Conservation (phyloP, 176 grass and related monocot species). For the Musa acuminata region DNA sequence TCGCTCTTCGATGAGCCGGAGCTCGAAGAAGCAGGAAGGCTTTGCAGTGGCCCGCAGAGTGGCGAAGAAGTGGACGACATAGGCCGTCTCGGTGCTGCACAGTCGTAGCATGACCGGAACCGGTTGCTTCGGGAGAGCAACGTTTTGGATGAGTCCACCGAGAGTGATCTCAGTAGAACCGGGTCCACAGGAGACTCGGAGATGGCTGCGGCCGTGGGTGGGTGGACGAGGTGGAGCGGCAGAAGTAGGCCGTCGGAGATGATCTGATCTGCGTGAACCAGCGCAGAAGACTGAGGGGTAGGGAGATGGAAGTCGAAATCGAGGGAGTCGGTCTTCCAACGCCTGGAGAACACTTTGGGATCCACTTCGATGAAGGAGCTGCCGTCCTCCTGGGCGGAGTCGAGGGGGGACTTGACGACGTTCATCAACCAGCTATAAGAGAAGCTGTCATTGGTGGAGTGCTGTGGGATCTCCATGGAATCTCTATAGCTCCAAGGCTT, state of each 20-base stretch:
- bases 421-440: slow-evolving; percentile 37
- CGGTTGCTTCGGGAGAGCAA: slow-evolving; percentile 21
- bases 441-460: slow-evolving; percentile 36
- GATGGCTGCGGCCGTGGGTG: neutral
- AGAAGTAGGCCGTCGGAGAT: slow-evolving; percentile 43
- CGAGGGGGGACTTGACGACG: neutral
- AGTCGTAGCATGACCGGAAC: neutral
- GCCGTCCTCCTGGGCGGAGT: neutral
- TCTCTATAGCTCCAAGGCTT: too few relatives aligned
- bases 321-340: slow-evolving; percentile 9
- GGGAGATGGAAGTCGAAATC: slow-evolving; percentile 20
- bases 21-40: neutral
- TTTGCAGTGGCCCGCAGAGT: neutral
- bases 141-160: slow-evolving; percentile 19
- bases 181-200: neutral
- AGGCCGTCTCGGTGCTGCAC: neutral
- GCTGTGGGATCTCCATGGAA: slow-evolving; percentile 23
- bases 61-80: slow-evolving; percentile 11
- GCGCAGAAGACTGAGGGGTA: neutral
- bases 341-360: neutral
- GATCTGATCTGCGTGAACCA: slow-evolving; percentile 37
- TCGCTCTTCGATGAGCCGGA: neutral
- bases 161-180: slow-evolving; percentile 10
- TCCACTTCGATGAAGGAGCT: slow-evolving; percentile 9
- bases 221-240: slow-evolving; percentile 11